Evolutionary conservation across 2,329 filamentous ascomycete species (phyloP).

Genomic region (Aspergillus melleus): DNA sequence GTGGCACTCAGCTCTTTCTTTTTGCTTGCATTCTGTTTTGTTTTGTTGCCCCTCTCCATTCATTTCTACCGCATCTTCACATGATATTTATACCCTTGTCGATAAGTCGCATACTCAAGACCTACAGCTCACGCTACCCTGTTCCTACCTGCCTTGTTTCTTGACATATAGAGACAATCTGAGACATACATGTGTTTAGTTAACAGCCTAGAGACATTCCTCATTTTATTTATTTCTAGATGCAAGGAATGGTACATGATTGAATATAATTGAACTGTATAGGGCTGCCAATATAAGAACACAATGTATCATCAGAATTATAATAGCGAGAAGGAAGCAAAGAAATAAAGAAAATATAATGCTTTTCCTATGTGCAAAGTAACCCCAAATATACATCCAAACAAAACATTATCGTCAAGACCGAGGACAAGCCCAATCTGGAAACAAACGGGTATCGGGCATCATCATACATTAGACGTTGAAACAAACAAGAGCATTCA

Average conservation of each 20-base stretch:
- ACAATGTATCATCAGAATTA: background rate
- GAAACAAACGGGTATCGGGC: slow-evolving; percentile 1
- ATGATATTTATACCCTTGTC: slow-evolving; percentile 10
- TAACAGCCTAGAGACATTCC: background rate
- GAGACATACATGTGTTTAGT: background rate
- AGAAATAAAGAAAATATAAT: background rate
- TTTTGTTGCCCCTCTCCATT: slow-evolving; percentile 6
- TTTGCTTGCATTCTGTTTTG: slow-evolving; percentile 8
- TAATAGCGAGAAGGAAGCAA: background rate
- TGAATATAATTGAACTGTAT: background rate
- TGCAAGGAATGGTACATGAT: background rate
- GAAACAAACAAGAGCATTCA: background rate
- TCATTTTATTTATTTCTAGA: background rate
- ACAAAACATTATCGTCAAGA: background rate
- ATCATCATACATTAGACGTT: background rate
- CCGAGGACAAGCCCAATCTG: background rate
- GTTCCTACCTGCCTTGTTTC: background rate
- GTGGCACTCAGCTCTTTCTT: slow-evolving; percentile 1
- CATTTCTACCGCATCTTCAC: background rate
- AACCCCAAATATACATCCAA: background rate
- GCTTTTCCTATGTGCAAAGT: background rate
- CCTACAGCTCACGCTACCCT: background rate
- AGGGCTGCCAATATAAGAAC: background rate
- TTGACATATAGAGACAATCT: too few species aligned
- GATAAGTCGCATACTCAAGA: background rate